Percentiles rank a stretch among this genome's conserved stretches.
These are phyloP conservation scores for Phytopythium montanum DNA, from an alignment of 352 stramenopile species.

Conservation along the genomic window DNA sequence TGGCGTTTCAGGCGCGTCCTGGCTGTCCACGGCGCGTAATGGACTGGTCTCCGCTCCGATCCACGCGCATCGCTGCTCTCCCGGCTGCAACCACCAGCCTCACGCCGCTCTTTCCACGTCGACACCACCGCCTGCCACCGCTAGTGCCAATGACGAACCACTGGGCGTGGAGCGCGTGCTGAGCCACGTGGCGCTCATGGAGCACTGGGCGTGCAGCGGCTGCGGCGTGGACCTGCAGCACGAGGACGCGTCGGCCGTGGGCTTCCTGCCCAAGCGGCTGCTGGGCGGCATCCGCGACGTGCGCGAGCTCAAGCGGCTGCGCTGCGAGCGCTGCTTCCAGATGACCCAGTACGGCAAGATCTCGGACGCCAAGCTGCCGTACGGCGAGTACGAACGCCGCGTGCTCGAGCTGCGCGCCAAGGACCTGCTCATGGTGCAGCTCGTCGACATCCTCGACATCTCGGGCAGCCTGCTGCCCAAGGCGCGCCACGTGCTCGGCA, in stretches of 20 bases:
- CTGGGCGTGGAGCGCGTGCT: slow-evolving; percentile 58
- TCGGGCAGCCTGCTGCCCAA: slow-evolving; percentile 85
- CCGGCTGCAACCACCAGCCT: background rate
- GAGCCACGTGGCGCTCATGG: slow-evolving; percentile 79
- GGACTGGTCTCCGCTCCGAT: background rate
- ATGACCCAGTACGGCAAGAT: slow-evolving; percentile 88
- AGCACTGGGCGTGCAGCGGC: slow-evolving; percentile 78
- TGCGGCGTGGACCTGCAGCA: slow-evolving; percentile 82
- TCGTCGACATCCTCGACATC: slow-evolving; percentile 93
- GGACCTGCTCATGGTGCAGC: slow-evolving; percentile 89
- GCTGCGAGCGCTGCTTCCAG: slow-evolving; percentile 86
- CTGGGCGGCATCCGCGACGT: slow-evolving; percentile 60
- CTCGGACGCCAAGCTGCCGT: slow-evolving; percentile 76
- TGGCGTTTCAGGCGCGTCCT: background rate
- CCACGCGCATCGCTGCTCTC: background rate
- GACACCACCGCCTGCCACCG: background rate
- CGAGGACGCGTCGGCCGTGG: slow-evolving; percentile 50
- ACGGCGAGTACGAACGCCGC: slow-evolving; percentile 86
- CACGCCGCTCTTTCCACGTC: background rate
- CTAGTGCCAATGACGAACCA: background rate
- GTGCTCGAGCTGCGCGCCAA: slow-evolving; percentile 82
- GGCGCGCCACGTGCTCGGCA: slow-evolving; percentile 81
- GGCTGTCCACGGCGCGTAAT: background rate
- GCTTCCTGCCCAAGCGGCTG: slow-evolving; percentile 65
- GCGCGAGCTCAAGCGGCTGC: slow-evolving; percentile 72